Conservation (phyloP, 2,329 filamentous ascomycete species). For the Beauveria rudraprayagi region DNA sequence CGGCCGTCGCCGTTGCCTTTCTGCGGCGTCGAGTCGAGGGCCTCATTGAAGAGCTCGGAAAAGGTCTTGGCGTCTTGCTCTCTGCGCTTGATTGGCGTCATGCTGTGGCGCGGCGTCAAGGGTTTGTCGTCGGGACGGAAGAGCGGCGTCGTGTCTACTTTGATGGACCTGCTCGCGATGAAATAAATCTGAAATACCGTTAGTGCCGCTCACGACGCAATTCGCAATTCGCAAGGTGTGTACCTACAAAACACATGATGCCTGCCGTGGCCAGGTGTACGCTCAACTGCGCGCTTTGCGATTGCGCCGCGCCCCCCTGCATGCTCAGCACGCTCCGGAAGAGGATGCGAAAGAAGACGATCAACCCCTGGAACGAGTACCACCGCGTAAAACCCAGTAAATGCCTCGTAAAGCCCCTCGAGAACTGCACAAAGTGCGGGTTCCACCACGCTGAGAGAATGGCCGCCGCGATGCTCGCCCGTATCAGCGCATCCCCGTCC, state of each 20-base stretch:
- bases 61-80: slow-evolving; percentile 33
- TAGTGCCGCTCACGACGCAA: background rate
- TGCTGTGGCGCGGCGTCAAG: slow-evolving; percentile 19
- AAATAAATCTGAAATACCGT: slow-evolving; percentile 32
- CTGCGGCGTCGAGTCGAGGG: slow-evolving; percentile 20
- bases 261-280: slow-evolving; percentile 48
- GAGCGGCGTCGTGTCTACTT: slow-evolving; percentile 49
- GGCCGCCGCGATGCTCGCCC: slow-evolving; percentile 40
- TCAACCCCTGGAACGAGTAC: slow-evolving; percentile 56
- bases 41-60: slow-evolving; percentile 31
- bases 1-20: slow-evolving; percentile 1
- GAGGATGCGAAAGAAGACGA: slow-evolving; percentile 46
- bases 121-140: slow-evolving; percentile 29
- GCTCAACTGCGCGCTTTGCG: slow-evolving; percentile 34
- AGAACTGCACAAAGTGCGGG: slow-evolving; percentile 52
- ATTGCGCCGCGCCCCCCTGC: slow-evolving; percentile 29
- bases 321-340: slow-evolving; percentile 36
- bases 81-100: slow-evolving; percentile 19
- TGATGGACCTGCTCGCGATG: slow-evolving; percentile 38
- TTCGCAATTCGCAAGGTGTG: too few species aligned
- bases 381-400: slow-evolving; percentile 55
- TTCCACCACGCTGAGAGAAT: slow-evolving; percentile 59
- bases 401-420: slow-evolving; percentile 51
- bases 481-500: slow-evolving; percentile 31
- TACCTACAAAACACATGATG: slow-evolving; percentile 46